Evolutionary conservation across 75 land plant species (phyloP), one percentile per base, ranked within the genome.

Genomic region (Pinus taeda): DNA sequence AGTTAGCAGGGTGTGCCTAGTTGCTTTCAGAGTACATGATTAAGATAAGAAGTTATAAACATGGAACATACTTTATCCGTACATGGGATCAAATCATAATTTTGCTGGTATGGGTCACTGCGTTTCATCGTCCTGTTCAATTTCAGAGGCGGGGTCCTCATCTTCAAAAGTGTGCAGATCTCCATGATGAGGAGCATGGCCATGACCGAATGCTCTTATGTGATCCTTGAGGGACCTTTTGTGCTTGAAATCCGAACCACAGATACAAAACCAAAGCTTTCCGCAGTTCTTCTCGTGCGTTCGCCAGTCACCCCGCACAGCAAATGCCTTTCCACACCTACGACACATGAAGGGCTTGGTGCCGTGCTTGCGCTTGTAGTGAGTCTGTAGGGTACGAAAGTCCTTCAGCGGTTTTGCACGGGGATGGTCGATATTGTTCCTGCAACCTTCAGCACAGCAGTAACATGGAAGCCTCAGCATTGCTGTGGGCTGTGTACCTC

Each of bases 391-490:
- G 3, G 91, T 89, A 29, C 91, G 73, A 59, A 89, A 87, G 66
- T 89, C 91, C 62, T 89, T 89, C 18, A 89, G 84, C 2, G 91
- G 89, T 84, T 78, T 79, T 18, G 91, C 85, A 3, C 81, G 71
- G 6, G 91, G 89, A 69, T 86, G 89, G 13, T 77, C 80, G 75
- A 89, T 87, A 84, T 87, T 87, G 87, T 87, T 90, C 69, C 83
- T 77, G 87, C 91, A 90, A 3, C 91, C 91, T 42, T 74, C 79
- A 5, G 85, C 79, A 60, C 96, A 93, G 71, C 96, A 93, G 75
- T 88, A 93, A 81, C 96, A 93, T 17, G 96, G 96, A 17, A 93
- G 92, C 87, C 90, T 81, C 42, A 93, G 84, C 96, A 93, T 93
- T 22, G 94, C 96, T 29, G 94, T 93, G 60, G 96, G 96, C 36